Evolutionary conservation across 495 filamentous ascomycete genomes (phyloP).

Genomic region (Podospora conica): DNA sequence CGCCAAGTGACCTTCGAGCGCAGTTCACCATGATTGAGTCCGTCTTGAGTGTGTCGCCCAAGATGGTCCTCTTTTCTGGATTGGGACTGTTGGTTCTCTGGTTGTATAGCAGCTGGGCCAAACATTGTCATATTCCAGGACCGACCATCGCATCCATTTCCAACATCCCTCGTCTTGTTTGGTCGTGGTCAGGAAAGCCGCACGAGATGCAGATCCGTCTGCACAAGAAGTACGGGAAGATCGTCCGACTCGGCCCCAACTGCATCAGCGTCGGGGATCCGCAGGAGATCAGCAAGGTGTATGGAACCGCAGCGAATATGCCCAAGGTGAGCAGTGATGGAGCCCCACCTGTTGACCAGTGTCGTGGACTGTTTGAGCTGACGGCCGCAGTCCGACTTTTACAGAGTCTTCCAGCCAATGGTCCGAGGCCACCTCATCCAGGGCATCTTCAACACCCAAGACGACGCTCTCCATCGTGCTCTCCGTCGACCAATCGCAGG

Average conservation of each 20-base stretch:
- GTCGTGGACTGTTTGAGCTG: not conserved
- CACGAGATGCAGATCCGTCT: conserved; percentile 18
- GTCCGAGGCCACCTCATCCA: conserved; percentile 12
- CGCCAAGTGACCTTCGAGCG: not conserved
- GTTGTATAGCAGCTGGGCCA: conserved; percentile 1
- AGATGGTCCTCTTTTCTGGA: not conserved
- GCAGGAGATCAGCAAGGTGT: conserved; percentile 29
- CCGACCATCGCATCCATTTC: conserved; percentile 10
- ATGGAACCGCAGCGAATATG: conserved; percentile 20
- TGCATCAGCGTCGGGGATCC: conserved; percentile 37
- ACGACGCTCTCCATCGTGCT: conserved; percentile 17
- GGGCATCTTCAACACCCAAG: conserved; percentile 22
- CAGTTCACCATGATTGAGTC: not conserved
- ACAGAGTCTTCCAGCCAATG: conserved; percentile 13
- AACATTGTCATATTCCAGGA: conserved; percentile 7
- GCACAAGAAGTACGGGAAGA: conserved; percentile 40
- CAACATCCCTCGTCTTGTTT: conserved; percentile 7
- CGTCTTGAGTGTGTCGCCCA: not conserved
- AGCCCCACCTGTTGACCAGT: not conserved
- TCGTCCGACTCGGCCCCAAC: conserved; percentile 49
- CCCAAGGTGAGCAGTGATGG: conserved; percentile 14
- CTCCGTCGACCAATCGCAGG: conserved; percentile 12
- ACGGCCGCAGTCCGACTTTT: conserved; percentile 12
- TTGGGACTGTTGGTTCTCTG: not conserved
- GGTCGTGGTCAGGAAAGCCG: conserved; percentile 7